Evolutionary conservation across 768 basidiomycete genomes (phyloP).

Genomic region (Boletus coccyginus): DNA sequence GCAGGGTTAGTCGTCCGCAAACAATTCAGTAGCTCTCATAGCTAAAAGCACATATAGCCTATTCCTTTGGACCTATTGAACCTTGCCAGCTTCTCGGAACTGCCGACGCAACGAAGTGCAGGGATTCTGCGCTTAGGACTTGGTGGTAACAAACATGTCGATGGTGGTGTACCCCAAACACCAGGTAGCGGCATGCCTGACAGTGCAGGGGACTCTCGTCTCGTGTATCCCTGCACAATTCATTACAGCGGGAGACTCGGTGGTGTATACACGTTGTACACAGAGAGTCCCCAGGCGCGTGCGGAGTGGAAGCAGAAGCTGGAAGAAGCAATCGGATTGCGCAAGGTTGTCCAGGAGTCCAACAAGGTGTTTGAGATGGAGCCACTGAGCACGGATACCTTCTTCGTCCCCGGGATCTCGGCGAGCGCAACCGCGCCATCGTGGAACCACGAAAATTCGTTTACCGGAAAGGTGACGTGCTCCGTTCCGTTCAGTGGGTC

Average conservation of each 20-base stretch:
- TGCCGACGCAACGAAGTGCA: slow-evolving; percentile 68
- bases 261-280: slow-evolving; percentile 83
- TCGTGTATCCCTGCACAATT: slow-evolving; percentile 84
- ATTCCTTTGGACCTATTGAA: slow-evolving; percentile 90
- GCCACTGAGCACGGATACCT: slow-evolving; percentile 85
- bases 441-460: slow-evolving; percentile 68
- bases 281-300: slow-evolving; percentile 73
- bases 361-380: slow-evolving; percentile 95
- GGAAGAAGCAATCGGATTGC: slow-evolving; percentile 81
- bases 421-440: slow-evolving; percentile 45
- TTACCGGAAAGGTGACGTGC: slow-evolving; percentile 87
- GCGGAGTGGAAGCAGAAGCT: slow-evolving; percentile 88
- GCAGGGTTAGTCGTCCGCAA: slow-evolving; percentile 52
- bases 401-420: slow-evolving; percentile 69
- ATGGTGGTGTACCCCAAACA: slow-evolving; percentile 23
- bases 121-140: slow-evolving; percentile 67
- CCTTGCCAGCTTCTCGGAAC: slow-evolving; percentile 79
- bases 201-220: slow-evolving; percentile 58
- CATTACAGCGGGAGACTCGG: slow-evolving; percentile 87
- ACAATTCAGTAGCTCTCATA: background rate
- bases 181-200: slow-evolving; percentile 36
- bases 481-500: slow-evolving; percentile 87
- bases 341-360: slow-evolving; percentile 86
- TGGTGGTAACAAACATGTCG: slow-evolving; percentile 37
- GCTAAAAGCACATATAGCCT: slow-evolving; percentile 49